Conservation (phyloP, 2,329 filamentous ascomycete species). For the Aureobasidium vineae region DNA sequence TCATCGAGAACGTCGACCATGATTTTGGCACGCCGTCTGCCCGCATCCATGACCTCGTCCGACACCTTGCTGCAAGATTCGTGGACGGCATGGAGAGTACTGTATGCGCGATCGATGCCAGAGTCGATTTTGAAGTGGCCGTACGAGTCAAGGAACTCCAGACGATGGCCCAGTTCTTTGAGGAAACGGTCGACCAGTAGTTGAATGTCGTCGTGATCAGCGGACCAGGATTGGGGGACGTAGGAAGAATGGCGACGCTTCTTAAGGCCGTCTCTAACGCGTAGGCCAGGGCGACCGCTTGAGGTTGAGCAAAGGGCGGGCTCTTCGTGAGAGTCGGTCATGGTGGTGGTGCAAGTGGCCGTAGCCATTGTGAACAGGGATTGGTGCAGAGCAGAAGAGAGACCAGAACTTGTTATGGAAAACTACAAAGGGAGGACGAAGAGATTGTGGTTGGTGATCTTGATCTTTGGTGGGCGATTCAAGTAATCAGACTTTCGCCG, state of each 20-base stretch:
- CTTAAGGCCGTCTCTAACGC: constrained; percentile 34
- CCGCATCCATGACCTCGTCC: constrained; percentile 83
- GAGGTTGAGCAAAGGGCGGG: constrained; percentile 43
- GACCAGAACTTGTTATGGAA: neutral
- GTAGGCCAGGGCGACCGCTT: constrained; percentile 38
- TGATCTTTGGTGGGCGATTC: constrained; percentile 7
- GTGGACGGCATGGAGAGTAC: constrained; percentile 80
- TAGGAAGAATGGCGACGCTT: constrained; percentile 51
- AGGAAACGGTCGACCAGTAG: constrained; percentile 70
- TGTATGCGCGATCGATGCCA: constrained; percentile 79
- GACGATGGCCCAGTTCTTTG: constrained; percentile 76
- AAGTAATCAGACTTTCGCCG: constrained; percentile 24
- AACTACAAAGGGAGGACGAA: neutral
- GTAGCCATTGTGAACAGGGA: constrained; percentile 27
- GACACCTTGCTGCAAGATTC: constrained; percentile 86
- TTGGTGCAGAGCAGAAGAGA: neutral
- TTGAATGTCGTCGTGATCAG: constrained; percentile 51
- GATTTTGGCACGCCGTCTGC: constrained; percentile 76
- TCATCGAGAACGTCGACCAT: constrained; percentile 90
- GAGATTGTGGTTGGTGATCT: constrained; percentile 18
- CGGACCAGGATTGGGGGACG: constrained; percentile 45
- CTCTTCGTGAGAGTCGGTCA: constrained; percentile 45
- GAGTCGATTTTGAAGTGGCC: constrained; percentile 79
- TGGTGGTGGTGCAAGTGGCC: constrained; percentile 30
- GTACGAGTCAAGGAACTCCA: constrained; percentile 87